phyloP scores from a whole-genome alignment of 139 green algal genomes.

The Micractinium conductrix region DNA sequence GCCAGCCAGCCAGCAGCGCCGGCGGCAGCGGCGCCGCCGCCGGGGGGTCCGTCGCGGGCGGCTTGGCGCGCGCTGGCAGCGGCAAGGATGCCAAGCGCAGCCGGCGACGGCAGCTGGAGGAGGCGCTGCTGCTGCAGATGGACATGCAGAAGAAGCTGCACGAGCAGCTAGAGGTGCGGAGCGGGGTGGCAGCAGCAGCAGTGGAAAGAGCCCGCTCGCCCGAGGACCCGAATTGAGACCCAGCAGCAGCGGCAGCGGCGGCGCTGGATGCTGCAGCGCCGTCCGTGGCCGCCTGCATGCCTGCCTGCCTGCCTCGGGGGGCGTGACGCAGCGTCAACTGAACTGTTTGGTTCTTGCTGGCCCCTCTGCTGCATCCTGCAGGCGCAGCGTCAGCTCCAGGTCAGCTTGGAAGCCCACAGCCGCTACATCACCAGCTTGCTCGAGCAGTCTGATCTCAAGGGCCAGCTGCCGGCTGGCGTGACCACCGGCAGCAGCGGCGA shows the following conservation, averaged over 20 bases:
- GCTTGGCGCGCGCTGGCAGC: neutral
- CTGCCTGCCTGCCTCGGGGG: no score
- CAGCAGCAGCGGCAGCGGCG: no score
- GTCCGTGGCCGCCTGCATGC: no score
- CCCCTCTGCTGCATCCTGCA: constrained; percentile 39
- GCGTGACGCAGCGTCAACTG: no score
- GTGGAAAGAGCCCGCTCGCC: no score
- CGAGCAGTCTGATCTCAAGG: constrained; percentile 13
- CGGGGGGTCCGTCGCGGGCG: neutral
- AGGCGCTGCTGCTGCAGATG: constrained; percentile 93
- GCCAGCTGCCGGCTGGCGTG: neutral
- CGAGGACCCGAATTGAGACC: no score
- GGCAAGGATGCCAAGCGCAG: neutral
- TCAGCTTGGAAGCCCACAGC: constrained; percentile 89
- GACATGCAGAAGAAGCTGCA: constrained; percentile 97
- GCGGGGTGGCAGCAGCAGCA: no score
- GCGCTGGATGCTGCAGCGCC: no score
- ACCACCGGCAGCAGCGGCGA: constrained; percentile 9
- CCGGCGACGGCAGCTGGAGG: constrained; percentile 66
- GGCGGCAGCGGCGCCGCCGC: neutral
- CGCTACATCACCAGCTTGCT: constrained; percentile 86
- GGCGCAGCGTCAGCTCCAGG: constrained; percentile 90
- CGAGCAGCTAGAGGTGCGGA: constrained; percentile 93
- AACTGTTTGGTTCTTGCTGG: neutral
- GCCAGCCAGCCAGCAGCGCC: neutral